Evolutionary conservation across 2,329 filamentous ascomycete genomes (phyloP).

Genomic region (Cladosporium sp.): DNA sequence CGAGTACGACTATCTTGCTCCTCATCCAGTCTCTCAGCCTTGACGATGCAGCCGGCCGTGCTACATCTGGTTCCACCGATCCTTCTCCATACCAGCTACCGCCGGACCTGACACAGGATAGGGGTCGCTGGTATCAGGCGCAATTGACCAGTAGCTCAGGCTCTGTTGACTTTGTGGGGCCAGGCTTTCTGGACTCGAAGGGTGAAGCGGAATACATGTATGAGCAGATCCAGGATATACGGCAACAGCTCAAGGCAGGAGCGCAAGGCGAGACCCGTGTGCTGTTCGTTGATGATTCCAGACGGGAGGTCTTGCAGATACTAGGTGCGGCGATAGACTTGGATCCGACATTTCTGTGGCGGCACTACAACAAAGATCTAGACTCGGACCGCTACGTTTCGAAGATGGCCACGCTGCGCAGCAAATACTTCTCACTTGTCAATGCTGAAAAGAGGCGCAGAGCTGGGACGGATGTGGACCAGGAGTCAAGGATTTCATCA

Average conservation of each 20-base stretch:
- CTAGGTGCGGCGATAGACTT: neutral
- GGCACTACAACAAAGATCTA: neutral
- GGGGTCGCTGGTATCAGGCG: too few species aligned
- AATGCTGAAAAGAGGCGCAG: neutral
- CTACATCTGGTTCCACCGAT: neutral
- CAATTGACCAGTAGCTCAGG: too few species aligned
- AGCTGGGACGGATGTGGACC: neutral
- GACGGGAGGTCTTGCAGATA: neutral
- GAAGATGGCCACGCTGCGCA: neutral
- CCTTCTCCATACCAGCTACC: too few species aligned
- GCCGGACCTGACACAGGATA: too few species aligned
- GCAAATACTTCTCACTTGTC: neutral
- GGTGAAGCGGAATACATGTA: neutral
- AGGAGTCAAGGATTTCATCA: neutral
- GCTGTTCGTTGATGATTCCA: neutral
- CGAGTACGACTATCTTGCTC: neutral
- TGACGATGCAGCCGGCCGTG: neutral
- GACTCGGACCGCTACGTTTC: neutral
- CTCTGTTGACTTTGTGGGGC: too few species aligned
- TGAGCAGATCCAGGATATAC: neutral
- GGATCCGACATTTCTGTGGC: neutral
- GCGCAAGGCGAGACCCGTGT: neutral
- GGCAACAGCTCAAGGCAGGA: too few species aligned
- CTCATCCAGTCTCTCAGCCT: neutral
- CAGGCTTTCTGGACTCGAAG: too few species aligned